Conservation (phyloP, 192 early-diverging fungal species). For the Pilaira anomala region DNA sequence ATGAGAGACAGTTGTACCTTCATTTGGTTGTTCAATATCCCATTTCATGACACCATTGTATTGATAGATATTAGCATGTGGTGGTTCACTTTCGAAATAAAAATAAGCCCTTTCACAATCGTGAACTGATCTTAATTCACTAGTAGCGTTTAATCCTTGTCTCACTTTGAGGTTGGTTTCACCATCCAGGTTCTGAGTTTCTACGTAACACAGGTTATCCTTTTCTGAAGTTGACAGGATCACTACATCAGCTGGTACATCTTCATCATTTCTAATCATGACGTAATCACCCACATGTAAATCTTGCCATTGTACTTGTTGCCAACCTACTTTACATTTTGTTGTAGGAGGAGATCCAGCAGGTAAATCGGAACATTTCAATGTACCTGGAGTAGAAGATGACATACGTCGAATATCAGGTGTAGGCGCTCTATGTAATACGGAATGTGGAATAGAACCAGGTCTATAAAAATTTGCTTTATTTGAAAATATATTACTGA, state of each 20-base stretch:
- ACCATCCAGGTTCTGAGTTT: conserved; percentile 97
- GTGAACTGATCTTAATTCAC: conserved; percentile 49
- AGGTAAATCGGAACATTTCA: conserved; percentile 17
- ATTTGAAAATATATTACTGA: conserved; percentile 20
- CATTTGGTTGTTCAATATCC: conserved; percentile 26
- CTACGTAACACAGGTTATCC: conserved; percentile 84
- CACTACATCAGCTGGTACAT: conserved; percentile 93
- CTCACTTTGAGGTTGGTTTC: conserved; percentile 97
- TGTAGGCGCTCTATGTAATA: conserved; percentile 31
- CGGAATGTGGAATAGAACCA: conserved; percentile 46
- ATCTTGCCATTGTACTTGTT: conserved; percentile 72
- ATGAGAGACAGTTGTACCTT: conserved; percentile 38
- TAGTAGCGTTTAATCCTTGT: conserved; percentile 60
- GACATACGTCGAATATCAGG: neutral
- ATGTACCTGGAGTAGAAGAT: neutral
- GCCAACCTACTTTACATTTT: conserved; percentile 51
- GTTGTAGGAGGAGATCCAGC: conserved; percentile 15
- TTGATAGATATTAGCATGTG: conserved; percentile 81
- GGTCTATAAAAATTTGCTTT: conserved; percentile 31
- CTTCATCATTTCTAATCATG: conserved; percentile 75
- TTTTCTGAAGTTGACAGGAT: conserved; percentile 82
- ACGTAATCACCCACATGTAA: conserved; percentile 89
- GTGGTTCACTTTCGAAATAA: conserved; percentile 78
- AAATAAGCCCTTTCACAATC: conserved; percentile 61
- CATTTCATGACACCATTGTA: conserved; percentile 76